Conservation (phyloP, 1,284 basidiomycete genomes). For the Ustanciosporium gigantosporum region DNA sequence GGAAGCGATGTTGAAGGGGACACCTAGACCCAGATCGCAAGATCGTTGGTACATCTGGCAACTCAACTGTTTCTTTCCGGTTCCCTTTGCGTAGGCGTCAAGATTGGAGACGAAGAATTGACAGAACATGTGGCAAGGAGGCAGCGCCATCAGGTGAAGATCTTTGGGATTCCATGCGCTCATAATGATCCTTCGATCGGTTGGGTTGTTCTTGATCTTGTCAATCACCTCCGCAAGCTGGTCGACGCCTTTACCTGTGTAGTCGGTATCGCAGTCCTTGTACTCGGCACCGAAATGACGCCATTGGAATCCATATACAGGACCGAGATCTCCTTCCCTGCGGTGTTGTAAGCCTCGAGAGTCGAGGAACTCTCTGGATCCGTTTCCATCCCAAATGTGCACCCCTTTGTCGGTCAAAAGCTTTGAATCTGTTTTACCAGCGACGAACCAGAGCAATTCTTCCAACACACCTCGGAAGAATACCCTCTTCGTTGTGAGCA, state of each 20-base stretch:
- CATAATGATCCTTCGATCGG: conserved; percentile 91
- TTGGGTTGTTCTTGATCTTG: conserved; percentile 91
- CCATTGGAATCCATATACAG: conserved; percentile 99
- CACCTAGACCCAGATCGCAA: conserved; percentile 89
- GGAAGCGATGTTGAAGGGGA: conserved; percentile 96
- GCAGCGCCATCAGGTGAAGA: conserved; percentile 89
- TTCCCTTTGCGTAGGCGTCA: conserved; percentile 52
- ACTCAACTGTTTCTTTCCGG: conserved; percentile 66
- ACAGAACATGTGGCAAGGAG: conserved; percentile 97
- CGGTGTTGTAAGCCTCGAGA: conserved; percentile 78
- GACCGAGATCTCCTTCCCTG: conserved; percentile 89
- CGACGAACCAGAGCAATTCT: conserved; percentile 93
- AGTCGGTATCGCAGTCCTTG: conserved; percentile 74
- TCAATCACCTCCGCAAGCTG: conserved; percentile 84
- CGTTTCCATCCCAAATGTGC: conserved; percentile 98
- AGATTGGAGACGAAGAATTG: conserved; percentile 85
- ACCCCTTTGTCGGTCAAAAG: conserved; percentile 80
- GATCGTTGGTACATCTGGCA: conserved; percentile 98
- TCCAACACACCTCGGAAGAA: conserved; percentile 89
- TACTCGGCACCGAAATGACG: conserved; percentile 94
- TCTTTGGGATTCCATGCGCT: conserved; percentile 98
- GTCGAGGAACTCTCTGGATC: conserved; percentile 82
- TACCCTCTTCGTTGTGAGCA: conserved; percentile 93
- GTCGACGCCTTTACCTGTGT: conserved; percentile 87
- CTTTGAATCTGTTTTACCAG: conserved; percentile 80